Evolutionary conservation across 495 filamentous ascomycete genomes (phyloP).

Genomic region (Rusavskia elegans): DNA sequence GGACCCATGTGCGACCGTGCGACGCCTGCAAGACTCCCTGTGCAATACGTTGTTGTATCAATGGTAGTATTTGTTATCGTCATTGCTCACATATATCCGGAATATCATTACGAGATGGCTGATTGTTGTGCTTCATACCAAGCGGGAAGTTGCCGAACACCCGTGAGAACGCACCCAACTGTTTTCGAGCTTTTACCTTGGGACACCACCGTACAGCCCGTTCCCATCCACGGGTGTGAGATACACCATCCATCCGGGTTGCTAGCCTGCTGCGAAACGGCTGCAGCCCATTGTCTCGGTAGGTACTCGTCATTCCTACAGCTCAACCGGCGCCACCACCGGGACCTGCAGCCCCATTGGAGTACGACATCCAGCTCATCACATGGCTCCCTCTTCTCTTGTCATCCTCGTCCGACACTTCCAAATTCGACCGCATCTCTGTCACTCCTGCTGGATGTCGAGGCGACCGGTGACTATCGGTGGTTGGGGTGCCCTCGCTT

Average conservation of each 20-base stretch:
- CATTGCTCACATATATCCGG: no score
- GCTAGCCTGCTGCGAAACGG: neutral
- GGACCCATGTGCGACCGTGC: no score
- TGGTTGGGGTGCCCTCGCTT: no score
- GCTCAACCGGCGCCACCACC: neutral
- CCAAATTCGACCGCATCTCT: conserved; percentile 3
- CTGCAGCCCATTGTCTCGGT: neutral
- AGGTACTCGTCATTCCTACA: neutral
- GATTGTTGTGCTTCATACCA: neutral
- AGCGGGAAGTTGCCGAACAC: neutral
- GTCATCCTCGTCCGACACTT: neutral
- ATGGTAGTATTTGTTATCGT: neutral
- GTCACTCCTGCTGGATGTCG: neutral
- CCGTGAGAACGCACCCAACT: neutral
- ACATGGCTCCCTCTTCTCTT: conserved; percentile 1
- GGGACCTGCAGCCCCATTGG: neutral
- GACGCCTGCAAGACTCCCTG: no score
- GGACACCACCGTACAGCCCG: neutral
- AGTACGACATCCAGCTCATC: conserved; percentile 9
- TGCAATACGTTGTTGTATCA: neutral
- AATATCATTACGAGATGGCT: neutral
- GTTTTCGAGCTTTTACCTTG: neutral
- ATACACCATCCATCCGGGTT: neutral
- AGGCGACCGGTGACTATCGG: no score
- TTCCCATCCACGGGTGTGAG: neutral